phyloP scores from a whole-genome alignment of 768 basidiomycete genomes.

The Asterophora lycoperdoides region DNA sequence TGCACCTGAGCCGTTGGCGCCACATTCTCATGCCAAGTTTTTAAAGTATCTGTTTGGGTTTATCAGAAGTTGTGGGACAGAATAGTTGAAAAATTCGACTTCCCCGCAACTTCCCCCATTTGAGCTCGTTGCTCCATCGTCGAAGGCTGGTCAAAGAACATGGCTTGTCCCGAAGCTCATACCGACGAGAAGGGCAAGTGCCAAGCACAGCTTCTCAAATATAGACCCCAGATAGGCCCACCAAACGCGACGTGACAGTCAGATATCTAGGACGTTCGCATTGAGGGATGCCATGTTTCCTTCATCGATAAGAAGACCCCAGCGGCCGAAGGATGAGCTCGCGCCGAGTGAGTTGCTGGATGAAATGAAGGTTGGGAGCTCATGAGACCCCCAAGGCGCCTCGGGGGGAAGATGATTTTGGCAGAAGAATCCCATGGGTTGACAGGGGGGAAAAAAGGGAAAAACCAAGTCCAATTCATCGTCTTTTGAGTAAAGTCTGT shows the following conservation, averaged over 20 bases:
- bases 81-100: too few relatives aligned
- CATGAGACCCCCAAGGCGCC: too few relatives aligned
- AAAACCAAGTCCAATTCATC: too few relatives aligned
- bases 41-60: neutral
- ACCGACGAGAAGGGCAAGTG: neutral
- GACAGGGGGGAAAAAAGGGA: too few relatives aligned
- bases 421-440: neutral
- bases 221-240: too few relatives aligned
- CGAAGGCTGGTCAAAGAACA: too few relatives aligned
- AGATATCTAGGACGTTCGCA: neutral
- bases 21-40: constrained; percentile 4
- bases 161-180: neutral
- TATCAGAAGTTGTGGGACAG: neutral
- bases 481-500: too few relatives aligned
- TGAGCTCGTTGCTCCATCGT: neutral
- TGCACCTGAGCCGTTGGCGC: neutral
- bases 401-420: neutral
- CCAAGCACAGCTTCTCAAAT: too few relatives aligned
- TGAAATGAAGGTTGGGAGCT: too few relatives aligned
- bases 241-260: neutral
- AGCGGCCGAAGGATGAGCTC: neutral
- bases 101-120: too few relatives aligned
- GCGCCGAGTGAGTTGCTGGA: neutral
- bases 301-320: neutral
- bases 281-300: neutral